Conservation (phyloP, 148 eudicot species). For the Rhododendron williamsianum region DNA sequence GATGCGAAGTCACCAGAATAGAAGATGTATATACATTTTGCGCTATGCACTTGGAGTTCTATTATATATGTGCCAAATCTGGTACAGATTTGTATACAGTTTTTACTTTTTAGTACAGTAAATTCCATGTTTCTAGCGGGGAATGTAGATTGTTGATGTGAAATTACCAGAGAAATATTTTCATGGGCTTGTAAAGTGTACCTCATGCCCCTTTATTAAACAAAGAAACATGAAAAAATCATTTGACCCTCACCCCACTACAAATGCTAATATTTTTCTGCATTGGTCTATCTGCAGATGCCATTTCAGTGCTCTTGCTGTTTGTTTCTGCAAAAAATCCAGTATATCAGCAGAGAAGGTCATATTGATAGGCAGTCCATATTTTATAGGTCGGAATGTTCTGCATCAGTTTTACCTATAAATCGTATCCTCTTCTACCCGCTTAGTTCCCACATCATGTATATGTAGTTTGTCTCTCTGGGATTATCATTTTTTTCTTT, state of each 20-base stretch:
- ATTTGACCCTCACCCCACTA: not conserved
- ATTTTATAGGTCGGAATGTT: slow-evolving; percentile 45
- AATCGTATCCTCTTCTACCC: slow-evolving; percentile 60
- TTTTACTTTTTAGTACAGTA: not conserved
- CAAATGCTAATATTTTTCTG: not conserved
- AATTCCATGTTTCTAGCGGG: not conserved
- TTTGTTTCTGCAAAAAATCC: slow-evolving; percentile 43
- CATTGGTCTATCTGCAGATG: slow-evolving; percentile 30
- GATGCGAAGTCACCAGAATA: not conserved
- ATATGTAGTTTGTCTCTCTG: not conserved
- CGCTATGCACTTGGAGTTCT: not conserved
- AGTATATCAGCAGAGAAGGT: slow-evolving; percentile 32
- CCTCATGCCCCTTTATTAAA: not conserved
- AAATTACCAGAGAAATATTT: not conserved
- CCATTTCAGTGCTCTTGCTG: slow-evolving; percentile 52
- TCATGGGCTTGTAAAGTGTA: not conserved
- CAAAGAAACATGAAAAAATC: not conserved
- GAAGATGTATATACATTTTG: not conserved
- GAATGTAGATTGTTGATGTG: not conserved
- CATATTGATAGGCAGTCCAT: slow-evolving; percentile 46
- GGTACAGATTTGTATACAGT: not conserved
- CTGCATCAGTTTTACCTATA: slow-evolving; percentile 44
- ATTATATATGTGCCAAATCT: not conserved
- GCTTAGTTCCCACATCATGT: not conserved
- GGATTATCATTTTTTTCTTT: not conserved